phyloP scores from a whole-genome alignment of 164 flowering plant genomes.

The Cinnamomum chago region DNA sequence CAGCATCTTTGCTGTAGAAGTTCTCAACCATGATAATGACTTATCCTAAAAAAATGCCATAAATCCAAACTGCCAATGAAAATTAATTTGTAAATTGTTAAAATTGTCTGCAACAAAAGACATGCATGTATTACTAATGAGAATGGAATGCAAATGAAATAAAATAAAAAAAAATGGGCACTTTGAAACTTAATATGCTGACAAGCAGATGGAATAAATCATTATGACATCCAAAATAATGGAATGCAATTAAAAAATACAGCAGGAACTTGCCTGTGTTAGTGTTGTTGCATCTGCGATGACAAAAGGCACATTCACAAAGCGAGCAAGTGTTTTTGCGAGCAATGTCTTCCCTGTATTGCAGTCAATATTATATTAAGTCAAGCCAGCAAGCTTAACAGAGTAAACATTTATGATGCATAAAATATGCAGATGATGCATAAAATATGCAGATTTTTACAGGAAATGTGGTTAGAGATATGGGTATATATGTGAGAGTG shows the following conservation, averaged over 20 bases:
- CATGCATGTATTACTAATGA: background rate
- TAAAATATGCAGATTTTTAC: no score
- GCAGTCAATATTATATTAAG: constrained; percentile 12
- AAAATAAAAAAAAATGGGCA: background rate
- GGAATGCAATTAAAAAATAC: background rate
- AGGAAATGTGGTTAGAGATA: background rate
- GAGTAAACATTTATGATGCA: background rate
- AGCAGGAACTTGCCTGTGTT: constrained; percentile 68
- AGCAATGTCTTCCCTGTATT: constrained; percentile 86
- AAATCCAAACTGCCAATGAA: no score
- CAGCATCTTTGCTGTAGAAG: background rate
- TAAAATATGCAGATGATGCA: background rate
- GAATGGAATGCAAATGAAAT: background rate
- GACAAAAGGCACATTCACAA: constrained; percentile 96
- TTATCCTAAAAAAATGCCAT: no score
- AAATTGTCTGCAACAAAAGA: constrained; percentile 1
- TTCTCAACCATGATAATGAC: background rate
- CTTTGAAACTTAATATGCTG: background rate
- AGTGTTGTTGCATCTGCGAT: constrained; percentile 95
- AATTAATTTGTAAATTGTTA: background rate
- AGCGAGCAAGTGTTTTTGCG: constrained; percentile 91
- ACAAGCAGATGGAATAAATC: constrained; percentile 1
- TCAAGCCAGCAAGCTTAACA: constrained; percentile 12
- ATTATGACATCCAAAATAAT: background rate
- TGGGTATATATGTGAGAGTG: no score